Evolutionary conservation across 2,329 filamentous ascomycete genomes (phyloP), one percentile per base, ranked within the genome.

Genomic region (Claviceps spartinae): DNA sequence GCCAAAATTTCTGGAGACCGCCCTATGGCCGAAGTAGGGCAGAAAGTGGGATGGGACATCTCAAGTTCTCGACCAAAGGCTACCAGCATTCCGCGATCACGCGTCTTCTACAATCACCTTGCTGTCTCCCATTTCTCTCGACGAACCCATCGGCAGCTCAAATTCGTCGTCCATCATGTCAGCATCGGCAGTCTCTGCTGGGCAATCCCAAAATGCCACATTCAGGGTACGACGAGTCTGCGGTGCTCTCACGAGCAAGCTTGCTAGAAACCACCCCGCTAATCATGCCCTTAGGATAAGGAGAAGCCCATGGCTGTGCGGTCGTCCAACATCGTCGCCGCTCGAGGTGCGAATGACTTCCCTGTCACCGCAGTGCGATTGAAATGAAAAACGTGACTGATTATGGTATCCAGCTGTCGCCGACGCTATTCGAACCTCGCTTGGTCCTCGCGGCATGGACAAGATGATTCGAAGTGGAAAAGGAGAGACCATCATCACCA

Each of bases 391-490:
- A 30, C 37, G 20, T 41, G 43, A 9, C 52, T 57, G 46, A 55
- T 47, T 30, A 24, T 13, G 26, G 3, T 53, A 46, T 49, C 54
- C 55, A 93, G 93, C 93, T 67, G 91, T 98, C 65, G 86, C 93
- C 68, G 93, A 98, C 80, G 93, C 93, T 61, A 94, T 98, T 68
- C 81, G 93, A 76, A 97, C 91, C 30, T 97, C 93, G 56, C 78
- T 98, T 60, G 93, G 93, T 58, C 93, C 93, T 59, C 83, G 93
- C 70, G 93, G 93, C 66, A 96, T 96, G 90, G 90, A 96, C 75
- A 96, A 96, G 77, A 96, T 96, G 90, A 97, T 98, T 63, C 86
- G 94, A 76, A 94, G 86, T 55, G 87, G 89, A 67, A 95, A 88
- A 74, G 93, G 91, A 72, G 88, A 95, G 71, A 96, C 90, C 54